Conservation (phyloP, 2,329 filamentous ascomycete genomes). For the Chaetomiaceae sp. region DNA sequence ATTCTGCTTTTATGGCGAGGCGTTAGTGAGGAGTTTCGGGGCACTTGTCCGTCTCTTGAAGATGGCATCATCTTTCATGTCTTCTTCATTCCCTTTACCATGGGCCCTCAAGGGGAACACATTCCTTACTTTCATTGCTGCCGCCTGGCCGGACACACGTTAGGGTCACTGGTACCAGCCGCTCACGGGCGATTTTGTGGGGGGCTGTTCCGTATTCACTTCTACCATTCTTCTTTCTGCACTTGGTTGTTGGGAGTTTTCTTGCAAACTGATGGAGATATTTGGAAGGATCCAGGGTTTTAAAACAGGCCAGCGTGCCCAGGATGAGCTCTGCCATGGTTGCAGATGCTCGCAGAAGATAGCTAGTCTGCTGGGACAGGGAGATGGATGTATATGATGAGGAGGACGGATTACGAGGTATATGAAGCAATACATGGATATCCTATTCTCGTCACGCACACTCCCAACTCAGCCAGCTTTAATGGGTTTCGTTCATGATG, state of each 20-base stretch:
- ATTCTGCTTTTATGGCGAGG: neutral
- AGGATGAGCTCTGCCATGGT: neutral
- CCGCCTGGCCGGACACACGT: too few species aligned
- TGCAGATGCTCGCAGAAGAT: neutral
- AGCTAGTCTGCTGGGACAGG: neutral
- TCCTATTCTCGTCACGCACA: neutral
- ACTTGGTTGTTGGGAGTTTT: neutral
- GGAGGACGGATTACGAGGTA: neutral
- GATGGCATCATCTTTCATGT: neutral
- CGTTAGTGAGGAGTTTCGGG: constrained; percentile 1
- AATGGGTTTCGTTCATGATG: too few species aligned
- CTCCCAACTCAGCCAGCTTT: too few species aligned
- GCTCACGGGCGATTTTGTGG: neutral
- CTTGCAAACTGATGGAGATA: neutral
- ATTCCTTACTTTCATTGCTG: too few species aligned
- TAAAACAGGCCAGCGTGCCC: neutral
- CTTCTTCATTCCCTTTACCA: neutral
- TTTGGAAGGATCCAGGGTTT: neutral
- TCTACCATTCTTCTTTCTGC: neutral
- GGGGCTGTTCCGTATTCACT: neutral
- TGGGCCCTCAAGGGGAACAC: neutral
- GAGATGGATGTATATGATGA: constrained; percentile 5
- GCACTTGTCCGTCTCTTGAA: neutral
- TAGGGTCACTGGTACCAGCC: too few species aligned
- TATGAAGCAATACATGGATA: neutral